phyloP scores from a whole-genome alignment of 768 basidiomycete species.

The Hygrocybe coccinea region DNA sequence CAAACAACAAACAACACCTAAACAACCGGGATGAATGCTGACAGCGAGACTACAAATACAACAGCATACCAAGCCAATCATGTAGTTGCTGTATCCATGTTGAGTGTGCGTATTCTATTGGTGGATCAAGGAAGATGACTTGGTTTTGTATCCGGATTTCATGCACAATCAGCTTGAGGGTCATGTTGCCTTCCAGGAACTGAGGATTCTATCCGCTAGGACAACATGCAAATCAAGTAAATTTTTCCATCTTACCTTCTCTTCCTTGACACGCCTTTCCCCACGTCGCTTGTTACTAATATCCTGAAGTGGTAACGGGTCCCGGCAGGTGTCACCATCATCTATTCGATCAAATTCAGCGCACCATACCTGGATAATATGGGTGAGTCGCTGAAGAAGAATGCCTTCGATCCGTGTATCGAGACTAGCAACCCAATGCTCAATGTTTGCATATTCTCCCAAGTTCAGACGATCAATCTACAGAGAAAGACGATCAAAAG shows the following conservation, averaged over 20 bases:
- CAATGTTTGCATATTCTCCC: slow-evolving; percentile 92
- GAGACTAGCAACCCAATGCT: slow-evolving; percentile 83
- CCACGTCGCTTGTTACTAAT: slow-evolving; percentile 59
- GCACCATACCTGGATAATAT: slow-evolving; percentile 85
- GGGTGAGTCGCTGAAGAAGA: slow-evolving; percentile 65
- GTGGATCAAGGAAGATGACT: slow-evolving; percentile 97
- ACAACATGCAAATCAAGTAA: not conserved
- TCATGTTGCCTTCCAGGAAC: slow-evolving; percentile 71
- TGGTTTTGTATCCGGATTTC: slow-evolving; percentile 98
- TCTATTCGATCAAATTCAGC: slow-evolving; percentile 76
- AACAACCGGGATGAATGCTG: not conserved
- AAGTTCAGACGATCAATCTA: slow-evolving; percentile 92
- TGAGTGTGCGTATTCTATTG: slow-evolving; percentile 88
- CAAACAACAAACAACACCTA: slow-evolving; percentile 83
- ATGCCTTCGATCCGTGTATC: slow-evolving; percentile 80
- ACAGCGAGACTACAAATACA: not conserved
- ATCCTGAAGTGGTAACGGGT: slow-evolving; percentile 47
- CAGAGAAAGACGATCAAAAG: not conserved
- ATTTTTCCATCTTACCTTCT: slow-evolving; percentile 50
- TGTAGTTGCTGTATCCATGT: slow-evolving; percentile 89
- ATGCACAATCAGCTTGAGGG: slow-evolving; percentile 82
- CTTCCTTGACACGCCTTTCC: slow-evolving; percentile 70
- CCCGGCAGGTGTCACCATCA: slow-evolving; percentile 59
- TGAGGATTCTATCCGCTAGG: slow-evolving; percentile 22
- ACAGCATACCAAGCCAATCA: slow-evolving; percentile 76